Percentiles rank a stretch among this genome's conserved stretches.
Conservation (phyloP, 2,329 filamentous ascomycete species). For the Monosporascus sp. region DNA sequence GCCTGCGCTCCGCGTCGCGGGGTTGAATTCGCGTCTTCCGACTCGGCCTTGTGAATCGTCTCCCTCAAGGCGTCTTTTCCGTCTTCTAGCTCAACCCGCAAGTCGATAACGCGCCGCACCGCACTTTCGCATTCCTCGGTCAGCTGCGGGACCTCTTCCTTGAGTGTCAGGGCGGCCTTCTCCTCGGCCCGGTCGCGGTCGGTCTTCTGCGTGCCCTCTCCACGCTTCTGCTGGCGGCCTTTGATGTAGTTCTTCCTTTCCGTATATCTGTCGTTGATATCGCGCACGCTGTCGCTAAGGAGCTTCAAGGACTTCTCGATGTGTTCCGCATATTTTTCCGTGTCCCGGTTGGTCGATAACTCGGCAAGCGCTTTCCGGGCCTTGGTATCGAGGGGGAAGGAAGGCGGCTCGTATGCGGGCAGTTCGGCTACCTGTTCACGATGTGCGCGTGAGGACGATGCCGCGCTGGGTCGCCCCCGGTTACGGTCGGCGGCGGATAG, state of each 20-base stretch:
- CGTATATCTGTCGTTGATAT: conserved; percentile 41
- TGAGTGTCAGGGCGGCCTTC: conserved; percentile 33
- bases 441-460: conserved; percentile 4
- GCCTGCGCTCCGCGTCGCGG: conserved; percentile 8
- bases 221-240: conserved; percentile 31
- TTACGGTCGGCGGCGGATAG: conserved; percentile 12
- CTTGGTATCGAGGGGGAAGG: conserved; percentile 37
- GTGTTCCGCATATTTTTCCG: conserved; percentile 39
- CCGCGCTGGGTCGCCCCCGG: conserved; percentile 6
- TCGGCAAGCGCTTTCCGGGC: conserved; percentile 36
- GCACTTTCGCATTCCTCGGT: conserved; percentile 42
- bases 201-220: conserved; percentile 28
- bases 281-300: conserved; percentile 40
- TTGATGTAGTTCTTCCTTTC: conserved; percentile 29
- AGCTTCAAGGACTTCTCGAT: conserved; percentile 39
- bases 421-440: conserved; percentile 24
- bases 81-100: conserved; percentile 45
- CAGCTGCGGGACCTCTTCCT: conserved; percentile 34
- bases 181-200: conserved; percentile 33
- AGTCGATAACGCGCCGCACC: conserved; percentile 45
- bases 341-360: conserved; percentile 36
- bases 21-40: conserved; percentile 13
- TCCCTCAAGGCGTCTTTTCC: conserved; percentile 33
- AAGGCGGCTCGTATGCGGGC: conserved; percentile 46
- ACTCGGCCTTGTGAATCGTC: conserved; percentile 27